Conservation (phyloP, 805 yeast species). For the Saccharomycopsis selenospora region DNA sequence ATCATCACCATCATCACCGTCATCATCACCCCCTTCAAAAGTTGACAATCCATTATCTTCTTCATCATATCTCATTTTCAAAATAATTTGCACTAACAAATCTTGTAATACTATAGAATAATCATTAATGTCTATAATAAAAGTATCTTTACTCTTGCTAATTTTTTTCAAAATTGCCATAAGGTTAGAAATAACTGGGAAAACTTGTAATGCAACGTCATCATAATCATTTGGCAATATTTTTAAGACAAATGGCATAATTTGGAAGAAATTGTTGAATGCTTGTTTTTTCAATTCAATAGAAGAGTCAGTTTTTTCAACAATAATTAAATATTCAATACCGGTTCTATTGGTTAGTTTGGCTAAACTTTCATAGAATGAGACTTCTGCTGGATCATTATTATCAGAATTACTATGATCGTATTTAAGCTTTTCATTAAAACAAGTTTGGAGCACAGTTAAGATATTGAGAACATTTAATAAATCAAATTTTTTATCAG, state of each 20-base stretch:
- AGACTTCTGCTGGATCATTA: slow-evolving; percentile 30
- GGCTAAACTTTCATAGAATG: slow-evolving; percentile 70
- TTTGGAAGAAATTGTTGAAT: slow-evolving; percentile 42
- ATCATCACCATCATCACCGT: slow-evolving; percentile 67
- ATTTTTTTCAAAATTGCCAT: slow-evolving; percentile 60
- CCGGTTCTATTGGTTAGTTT: slow-evolving; percentile 69
- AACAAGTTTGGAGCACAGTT: slow-evolving; percentile 26
- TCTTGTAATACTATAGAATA: slow-evolving; percentile 49
- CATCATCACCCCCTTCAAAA: slow-evolving; percentile 43
- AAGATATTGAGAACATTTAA: slow-evolving; percentile 55
- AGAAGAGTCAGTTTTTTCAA: slow-evolving; percentile 47
- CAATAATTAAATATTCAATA: slow-evolving; percentile 60
- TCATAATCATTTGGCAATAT: slow-evolving; percentile 80
- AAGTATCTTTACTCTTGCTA: slow-evolving; percentile 34
- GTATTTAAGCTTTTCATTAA: slow-evolving; percentile 33
- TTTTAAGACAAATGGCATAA: slow-evolving; percentile 66
- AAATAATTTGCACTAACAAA: slow-evolving; percentile 59
- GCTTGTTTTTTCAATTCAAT: slow-evolving; percentile 31
- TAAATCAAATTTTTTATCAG: slow-evolving; percentile 52
- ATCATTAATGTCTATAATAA: slow-evolving; percentile 28
- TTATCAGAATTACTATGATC: slow-evolving; percentile 32
- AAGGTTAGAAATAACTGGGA: slow-evolving; percentile 72
- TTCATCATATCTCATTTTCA: slow-evolving; percentile 77
- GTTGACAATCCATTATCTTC: slow-evolving; percentile 46
- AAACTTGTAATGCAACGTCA: slow-evolving; percentile 77